A percentile compares a stretch with the other conserved stretches of the same genome.
phyloP scores from a whole-genome alignment of 805 yeast species.

The Ogataea paraovalis region DNA sequence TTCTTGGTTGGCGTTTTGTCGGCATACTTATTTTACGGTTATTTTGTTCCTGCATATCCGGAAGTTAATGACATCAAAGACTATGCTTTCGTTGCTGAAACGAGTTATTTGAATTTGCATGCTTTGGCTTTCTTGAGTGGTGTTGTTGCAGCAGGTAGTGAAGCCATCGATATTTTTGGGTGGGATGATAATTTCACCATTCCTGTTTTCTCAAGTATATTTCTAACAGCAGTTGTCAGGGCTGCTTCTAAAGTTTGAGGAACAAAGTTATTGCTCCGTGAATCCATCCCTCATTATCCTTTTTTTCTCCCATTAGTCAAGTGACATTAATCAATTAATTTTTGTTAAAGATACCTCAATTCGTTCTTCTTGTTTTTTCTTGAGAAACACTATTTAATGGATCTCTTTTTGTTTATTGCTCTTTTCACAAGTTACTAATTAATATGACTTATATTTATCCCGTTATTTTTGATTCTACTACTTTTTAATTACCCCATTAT shows the following conservation, averaged over 20 bases:
- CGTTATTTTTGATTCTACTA: neutral
- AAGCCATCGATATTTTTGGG: constrained; percentile 70
- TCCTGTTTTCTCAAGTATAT: constrained; percentile 76
- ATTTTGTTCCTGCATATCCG: constrained; percentile 61
- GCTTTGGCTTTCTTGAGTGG: constrained; percentile 64
- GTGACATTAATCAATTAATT: neutral
- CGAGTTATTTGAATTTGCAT: constrained; percentile 53
- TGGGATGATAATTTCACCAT: constrained; percentile 94
- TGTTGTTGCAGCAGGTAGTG: constrained; percentile 78
- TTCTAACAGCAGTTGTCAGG: constrained; percentile 37
- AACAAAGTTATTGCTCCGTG: neutral
- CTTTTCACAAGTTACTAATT: neutral
- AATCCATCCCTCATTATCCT: neutral
- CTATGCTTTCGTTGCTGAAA: constrained; percentile 61
- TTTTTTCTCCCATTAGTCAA: neutral
- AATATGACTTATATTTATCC: neutral
- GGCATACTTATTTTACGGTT: constrained; percentile 68
- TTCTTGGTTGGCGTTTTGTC: constrained; percentile 64
- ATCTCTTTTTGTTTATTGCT: neutral
- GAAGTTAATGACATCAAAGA: constrained; percentile 46
- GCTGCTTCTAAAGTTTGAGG: constrained; percentile 6
- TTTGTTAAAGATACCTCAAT: neutral
- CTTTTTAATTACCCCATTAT: neutral
- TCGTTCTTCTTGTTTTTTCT: neutral
- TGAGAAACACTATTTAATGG: neutral